Evolutionary conservation across 192 early-diverging fungal species (phyloP).

Genomic region (Thoreauomyces humboldtii): DNA sequence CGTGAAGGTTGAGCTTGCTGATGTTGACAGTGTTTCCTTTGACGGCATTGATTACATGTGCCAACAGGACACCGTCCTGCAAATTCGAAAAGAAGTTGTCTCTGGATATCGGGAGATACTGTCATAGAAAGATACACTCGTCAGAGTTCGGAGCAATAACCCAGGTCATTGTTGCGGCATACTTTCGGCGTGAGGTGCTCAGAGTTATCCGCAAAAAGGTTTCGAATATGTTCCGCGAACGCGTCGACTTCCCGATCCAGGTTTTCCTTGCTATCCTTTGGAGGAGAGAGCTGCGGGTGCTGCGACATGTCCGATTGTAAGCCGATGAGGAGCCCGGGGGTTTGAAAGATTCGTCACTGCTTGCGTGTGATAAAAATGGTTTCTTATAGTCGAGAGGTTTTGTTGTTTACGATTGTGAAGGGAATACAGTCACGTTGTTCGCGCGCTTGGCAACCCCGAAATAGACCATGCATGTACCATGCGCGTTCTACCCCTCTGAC

Average conservation of each 20-base stretch:
- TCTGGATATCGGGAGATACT: constrained; percentile 22
- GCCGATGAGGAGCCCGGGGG: too few relatives aligned
- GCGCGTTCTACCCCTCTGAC: too few relatives aligned
- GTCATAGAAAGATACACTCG: too few relatives aligned
- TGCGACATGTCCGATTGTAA: constrained; percentile 10
- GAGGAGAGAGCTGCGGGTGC: constrained; percentile 9
- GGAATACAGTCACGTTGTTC: too few relatives aligned
- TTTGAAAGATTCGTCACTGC: too few relatives aligned
- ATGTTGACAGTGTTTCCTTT: constrained; percentile 18
- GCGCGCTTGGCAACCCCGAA: too few relatives aligned
- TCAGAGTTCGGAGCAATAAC: too few relatives aligned
- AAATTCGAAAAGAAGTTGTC: constrained; percentile 15
- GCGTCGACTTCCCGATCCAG: constrained; percentile 18
- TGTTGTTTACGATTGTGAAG: too few relatives aligned
- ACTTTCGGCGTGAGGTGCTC: constrained; percentile 18
- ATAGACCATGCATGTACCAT: too few relatives aligned
- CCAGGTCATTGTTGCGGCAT: too few relatives aligned
- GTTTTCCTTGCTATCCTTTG: not conserved
- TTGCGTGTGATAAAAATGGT: too few relatives aligned
- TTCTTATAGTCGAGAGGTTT: too few relatives aligned
- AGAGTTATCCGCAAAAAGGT: constrained; percentile 17
- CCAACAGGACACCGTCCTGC: constrained; percentile 25
- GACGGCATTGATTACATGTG: constrained; percentile 24
- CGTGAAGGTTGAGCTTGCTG: constrained; percentile 10
- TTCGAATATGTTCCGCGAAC: constrained; percentile 23